phyloP scores from a whole-genome alignment of 2,329 filamentous ascomycete species.

The Beauveria asiatica region DNA sequence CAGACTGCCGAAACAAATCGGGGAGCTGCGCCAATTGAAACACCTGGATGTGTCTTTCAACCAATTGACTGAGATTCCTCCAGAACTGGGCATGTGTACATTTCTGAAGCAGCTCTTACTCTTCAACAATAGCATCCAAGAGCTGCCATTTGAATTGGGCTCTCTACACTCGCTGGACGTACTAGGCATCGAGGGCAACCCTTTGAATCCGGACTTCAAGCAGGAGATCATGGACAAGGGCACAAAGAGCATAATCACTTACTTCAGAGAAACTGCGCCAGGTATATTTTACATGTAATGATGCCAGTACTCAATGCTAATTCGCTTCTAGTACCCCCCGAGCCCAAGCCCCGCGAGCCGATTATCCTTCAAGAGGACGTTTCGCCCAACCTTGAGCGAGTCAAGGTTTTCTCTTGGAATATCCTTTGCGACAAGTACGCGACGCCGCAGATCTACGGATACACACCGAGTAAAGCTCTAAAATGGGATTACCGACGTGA shows the following conservation, averaged over 20 bases:
- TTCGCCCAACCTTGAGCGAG: slow-evolving; percentile 52
- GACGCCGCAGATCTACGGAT: slow-evolving; percentile 77
- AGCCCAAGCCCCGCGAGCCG: slow-evolving; percentile 68
- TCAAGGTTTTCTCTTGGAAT: slow-evolving; percentile 90
- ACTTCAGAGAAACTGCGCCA: slow-evolving; percentile 75
- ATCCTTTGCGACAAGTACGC: slow-evolving; percentile 92
- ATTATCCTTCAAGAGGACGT: slow-evolving; percentile 67
- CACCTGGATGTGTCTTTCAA: slow-evolving; percentile 87
- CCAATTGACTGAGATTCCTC: slow-evolving; percentile 69
- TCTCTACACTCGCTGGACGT: slow-evolving; percentile 82
- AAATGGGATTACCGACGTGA: slow-evolving; percentile 81
- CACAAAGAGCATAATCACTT: slow-evolving; percentile 74
- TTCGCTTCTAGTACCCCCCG: slow-evolving; percentile 54
- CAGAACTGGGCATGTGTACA: slow-evolving; percentile 94
- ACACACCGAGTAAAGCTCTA: slow-evolving; percentile 74
- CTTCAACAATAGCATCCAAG: slow-evolving; percentile 83
- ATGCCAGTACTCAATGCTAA: slow-evolving; percentile 15
- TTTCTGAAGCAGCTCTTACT: slow-evolving; percentile 77
- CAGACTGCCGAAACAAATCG: slow-evolving; percentile 70
- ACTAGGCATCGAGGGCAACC: slow-evolving; percentile 88
- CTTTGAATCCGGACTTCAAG: slow-evolving; percentile 66
- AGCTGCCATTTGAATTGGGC: slow-evolving; percentile 77
- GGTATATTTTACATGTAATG: slow-evolving; percentile 45
- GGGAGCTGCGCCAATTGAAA: slow-evolving; percentile 69
- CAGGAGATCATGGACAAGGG: slow-evolving; percentile 79